These are phyloP conservation scores for Tuber umbilicatum DNA, from an alignment of 495 filamentous ascomycete genomes.

Conservation along the genomic window DNA sequence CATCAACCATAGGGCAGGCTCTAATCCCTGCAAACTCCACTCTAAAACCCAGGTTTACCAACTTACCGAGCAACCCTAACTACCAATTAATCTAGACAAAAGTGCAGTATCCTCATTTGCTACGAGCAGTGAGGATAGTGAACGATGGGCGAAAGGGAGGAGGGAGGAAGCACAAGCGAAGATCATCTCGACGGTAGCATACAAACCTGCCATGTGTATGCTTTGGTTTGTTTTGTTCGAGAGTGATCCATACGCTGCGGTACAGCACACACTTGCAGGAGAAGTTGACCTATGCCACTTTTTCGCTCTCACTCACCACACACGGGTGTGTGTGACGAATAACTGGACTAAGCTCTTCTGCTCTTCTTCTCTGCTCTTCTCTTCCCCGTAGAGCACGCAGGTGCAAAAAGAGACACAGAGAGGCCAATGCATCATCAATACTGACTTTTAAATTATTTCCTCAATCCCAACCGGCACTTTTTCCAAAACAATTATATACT, in stretches of 20 bases:
- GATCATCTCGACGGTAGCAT: neutral
- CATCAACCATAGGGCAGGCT: conserved; percentile 1
- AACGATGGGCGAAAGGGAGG: neutral
- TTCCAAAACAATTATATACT: conserved; percentile 1
- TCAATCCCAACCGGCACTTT: neutral
- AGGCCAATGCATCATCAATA: neutral
- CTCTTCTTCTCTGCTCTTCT: neutral
- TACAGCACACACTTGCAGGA: conserved; percentile 6
- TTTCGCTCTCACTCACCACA: neutral
- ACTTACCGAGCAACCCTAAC: conserved; percentile 5
- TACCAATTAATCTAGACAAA: neutral
- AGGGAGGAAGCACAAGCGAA: neutral
- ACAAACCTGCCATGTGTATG: conserved; percentile 1
- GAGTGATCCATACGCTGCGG: neutral
- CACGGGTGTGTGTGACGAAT: neutral
- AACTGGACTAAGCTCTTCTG: neutral
- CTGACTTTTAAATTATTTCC: neutral
- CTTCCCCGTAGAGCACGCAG: neutral
- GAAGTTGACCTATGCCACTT: neutral
- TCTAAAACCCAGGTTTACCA: neutral
- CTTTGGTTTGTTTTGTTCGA: neutral
- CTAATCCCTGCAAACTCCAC: conserved; percentile 2
- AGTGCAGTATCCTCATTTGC: neutral
- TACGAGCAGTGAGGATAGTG: neutral
- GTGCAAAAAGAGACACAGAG: neutral